phyloP scores from a whole-genome alignment of 1,139 yeast genomes.

The Debaryomycetaceae sp. region DNA sequence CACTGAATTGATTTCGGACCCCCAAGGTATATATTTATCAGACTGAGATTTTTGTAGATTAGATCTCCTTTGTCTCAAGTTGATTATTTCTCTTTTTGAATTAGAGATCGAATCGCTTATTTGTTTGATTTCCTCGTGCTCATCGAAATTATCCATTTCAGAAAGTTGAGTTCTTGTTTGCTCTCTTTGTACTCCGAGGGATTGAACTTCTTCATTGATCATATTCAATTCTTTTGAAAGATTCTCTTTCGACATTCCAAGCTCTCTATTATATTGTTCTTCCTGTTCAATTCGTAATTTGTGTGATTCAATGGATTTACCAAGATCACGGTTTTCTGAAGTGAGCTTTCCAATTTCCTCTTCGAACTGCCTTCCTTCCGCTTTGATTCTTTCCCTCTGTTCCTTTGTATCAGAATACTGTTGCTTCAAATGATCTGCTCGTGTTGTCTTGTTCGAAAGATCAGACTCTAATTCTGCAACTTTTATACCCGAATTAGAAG shows the following conservation, averaged over 20 bases:
- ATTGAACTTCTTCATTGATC: slow-evolving; percentile 10
- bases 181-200: slow-evolving; percentile 10
- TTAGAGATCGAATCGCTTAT: neutral
- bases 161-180: slow-evolving; percentile 3
- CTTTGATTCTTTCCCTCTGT: slow-evolving; percentile 16
- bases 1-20: slow-evolving; percentile 35
- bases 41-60: slow-evolving; percentile 18
- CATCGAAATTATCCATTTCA: slow-evolving; percentile 4
- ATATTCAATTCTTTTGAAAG: slow-evolving; percentile 13
- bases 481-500: neutral
- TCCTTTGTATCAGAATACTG: slow-evolving; percentile 14
- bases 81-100: slow-evolving; percentile 8
- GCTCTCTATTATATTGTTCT: slow-evolving; percentile 28
- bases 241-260: slow-evolving; percentile 38
- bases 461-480: neutral
- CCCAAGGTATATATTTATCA: slow-evolving; percentile 47
- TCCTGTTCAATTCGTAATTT: slow-evolving; percentile 9
- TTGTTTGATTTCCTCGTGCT: neutral
- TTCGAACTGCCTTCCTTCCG: slow-evolving; percentile 11
- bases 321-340: slow-evolving; percentile 22
- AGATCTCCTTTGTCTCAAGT: slow-evolving; percentile 11
- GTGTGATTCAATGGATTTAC: slow-evolving; percentile 22
- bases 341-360: slow-evolving; percentile 12
- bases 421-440: slow-evolving; percentile 4
- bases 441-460: slow-evolving; percentile 1